Conservation (phyloP, 2,329 filamentous ascomycete genomes). For the Ophiostoma montium region DNA sequence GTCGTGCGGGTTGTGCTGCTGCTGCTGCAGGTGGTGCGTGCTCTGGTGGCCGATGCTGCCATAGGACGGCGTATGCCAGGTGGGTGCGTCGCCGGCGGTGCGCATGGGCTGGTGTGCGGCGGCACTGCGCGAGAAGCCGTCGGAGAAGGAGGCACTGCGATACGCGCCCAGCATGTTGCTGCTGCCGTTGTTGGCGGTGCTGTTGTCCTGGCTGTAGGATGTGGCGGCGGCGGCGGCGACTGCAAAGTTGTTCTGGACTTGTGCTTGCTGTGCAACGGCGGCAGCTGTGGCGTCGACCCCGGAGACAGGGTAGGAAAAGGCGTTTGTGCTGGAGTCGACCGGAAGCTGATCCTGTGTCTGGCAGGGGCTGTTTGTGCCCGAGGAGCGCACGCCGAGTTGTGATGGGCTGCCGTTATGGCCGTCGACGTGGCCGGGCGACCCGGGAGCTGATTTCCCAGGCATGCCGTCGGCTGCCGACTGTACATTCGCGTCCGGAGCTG, state of each 20-base stretch:
- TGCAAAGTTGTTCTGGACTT: constrained; percentile 23
- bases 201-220: constrained; percentile 24
- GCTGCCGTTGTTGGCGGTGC: constrained; percentile 1
- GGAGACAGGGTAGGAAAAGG: constrained; percentile 41
- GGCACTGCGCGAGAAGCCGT: constrained; percentile 29
- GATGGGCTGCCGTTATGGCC: constrained; percentile 29
- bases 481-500: constrained; percentile 10
- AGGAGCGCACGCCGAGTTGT: constrained; percentile 20
- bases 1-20: constrained; percentile 9
- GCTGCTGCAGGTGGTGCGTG: neutral
- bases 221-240: constrained; percentile 13
- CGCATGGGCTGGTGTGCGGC: constrained; percentile 20
- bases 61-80: constrained; percentile 29
- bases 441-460: constrained; percentile 24
- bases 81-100: constrained; percentile 18
- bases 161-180: constrained; percentile 43
- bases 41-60: constrained; percentile 17
- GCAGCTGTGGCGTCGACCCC: constrained; percentile 30
- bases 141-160: constrained; percentile 35
- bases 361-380: constrained; percentile 19
- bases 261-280: constrained; percentile 18
- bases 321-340: constrained; percentile 35
- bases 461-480: constrained; percentile 25
- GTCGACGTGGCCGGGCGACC: constrained; percentile 29
- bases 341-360: constrained; percentile 17